Conservation (phyloP, 768 basidiomycete genomes). For the Rhodotorula diobovata region DNA sequence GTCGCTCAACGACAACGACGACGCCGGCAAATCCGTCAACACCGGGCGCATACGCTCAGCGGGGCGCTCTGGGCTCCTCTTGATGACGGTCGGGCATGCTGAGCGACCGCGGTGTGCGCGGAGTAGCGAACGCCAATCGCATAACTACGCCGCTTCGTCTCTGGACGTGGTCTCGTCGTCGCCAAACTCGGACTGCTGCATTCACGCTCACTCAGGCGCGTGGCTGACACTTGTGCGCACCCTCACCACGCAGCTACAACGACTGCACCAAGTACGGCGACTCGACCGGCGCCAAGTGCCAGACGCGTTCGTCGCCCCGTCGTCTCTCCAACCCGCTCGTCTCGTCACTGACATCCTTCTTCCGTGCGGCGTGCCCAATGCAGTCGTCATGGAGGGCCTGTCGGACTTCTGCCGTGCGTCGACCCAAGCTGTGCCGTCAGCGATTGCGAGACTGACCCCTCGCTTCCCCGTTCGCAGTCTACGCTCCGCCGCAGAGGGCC, state of each 20-base stretch:
- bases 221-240: background rate
- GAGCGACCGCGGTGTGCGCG: no score
- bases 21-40: no score
- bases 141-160: no score
- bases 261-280: slow-evolving; percentile 34
- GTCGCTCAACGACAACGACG: no score
- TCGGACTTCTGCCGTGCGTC: slow-evolving; percentile 52
- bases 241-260: slow-evolving; percentile 18
- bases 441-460: background rate
- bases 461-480: background rate
- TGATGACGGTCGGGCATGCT: no score
- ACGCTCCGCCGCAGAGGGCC: slow-evolving; percentile 2
- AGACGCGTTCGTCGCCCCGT: slow-evolving; percentile 18
- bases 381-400: slow-evolving; percentile 45
- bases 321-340: background rate
- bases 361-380: no score
- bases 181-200: background rate
- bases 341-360: background rate
- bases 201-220: no score
- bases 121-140: no score
- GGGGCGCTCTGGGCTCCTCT: no score
- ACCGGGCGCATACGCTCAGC: no score
- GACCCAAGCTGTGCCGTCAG: background rate
- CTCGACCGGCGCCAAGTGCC: slow-evolving; percentile 27
- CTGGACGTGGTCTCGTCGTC: no score